phyloP scores from a whole-genome alignment of 192 early-diverging fungal genomes.

The Coemansia sp. region DNA sequence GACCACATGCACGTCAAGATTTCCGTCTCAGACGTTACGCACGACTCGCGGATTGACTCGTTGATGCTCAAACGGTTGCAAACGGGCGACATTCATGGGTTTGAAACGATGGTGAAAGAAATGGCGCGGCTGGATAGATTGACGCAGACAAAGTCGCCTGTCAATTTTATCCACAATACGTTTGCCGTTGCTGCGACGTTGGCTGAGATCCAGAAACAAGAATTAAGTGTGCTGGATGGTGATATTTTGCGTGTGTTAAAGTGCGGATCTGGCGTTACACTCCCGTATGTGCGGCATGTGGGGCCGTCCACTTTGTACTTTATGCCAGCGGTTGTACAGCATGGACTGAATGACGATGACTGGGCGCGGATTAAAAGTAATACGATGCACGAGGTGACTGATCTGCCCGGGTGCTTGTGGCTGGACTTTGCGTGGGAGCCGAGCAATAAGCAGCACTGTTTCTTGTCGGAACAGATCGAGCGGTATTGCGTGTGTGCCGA shows the following conservation, averaged over 20 bases:
- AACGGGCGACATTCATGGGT: slow-evolving; percentile 33
- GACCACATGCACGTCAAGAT: slow-evolving; percentile 40
- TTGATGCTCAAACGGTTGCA: slow-evolving; percentile 29
- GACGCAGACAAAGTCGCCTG: slow-evolving; percentile 27
- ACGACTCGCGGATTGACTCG: slow-evolving; percentile 41
- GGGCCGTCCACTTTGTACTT: slow-evolving; percentile 41
- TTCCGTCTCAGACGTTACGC: slow-evolving; percentile 41
- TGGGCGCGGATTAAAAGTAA: slow-evolving; percentile 20
- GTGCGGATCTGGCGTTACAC: slow-evolving; percentile 36
- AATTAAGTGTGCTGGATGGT: slow-evolving; percentile 25
- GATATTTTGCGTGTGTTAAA: slow-evolving; percentile 22
- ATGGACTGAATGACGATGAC: slow-evolving; percentile 12
- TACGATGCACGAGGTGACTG: slow-evolving; percentile 7
- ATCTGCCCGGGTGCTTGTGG: slow-evolving; percentile 28
- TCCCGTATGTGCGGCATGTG: slow-evolving; percentile 38
- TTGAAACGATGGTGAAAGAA: slow-evolving; percentile 36
- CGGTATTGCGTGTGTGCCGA: slow-evolving; percentile 28
- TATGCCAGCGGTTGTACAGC: slow-evolving; percentile 18
- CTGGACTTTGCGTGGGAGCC: slow-evolving; percentile 45
- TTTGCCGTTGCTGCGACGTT: slow-evolving; percentile 41
- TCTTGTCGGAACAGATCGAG: slow-evolving; percentile 20
- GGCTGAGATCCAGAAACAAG: slow-evolving; percentile 39
- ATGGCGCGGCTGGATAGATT: slow-evolving; percentile 38
- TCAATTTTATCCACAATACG: slow-evolving; percentile 46
- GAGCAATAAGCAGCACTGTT: slow-evolving; percentile 23